Evolutionary conservation across 192 early-diverging fungal genomes (phyloP).

Genomic region (Spizellomyces sp.): DNA sequence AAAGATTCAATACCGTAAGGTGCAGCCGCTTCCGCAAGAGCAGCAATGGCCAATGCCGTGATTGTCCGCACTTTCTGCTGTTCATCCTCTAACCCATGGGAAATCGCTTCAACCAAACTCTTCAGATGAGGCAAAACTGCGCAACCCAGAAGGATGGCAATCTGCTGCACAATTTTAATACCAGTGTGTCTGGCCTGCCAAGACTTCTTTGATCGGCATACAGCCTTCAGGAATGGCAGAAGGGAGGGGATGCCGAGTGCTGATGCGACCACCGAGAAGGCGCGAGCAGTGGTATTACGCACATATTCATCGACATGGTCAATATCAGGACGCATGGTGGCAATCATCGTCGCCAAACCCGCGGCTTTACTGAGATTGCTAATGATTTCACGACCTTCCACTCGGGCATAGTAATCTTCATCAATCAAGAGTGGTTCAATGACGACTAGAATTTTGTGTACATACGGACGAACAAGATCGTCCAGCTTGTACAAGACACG

Average conservation of each 20-base stretch:
- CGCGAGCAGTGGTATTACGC: slow-evolving; percentile 95
- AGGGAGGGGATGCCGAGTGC: slow-evolving; percentile 92
- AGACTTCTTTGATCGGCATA: slow-evolving; percentile 91
- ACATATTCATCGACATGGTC: slow-evolving; percentile 98
- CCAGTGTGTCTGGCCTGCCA: slow-evolving; percentile 99
- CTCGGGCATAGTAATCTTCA: slow-evolving; percentile 95
- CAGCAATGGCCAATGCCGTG: slow-evolving; percentile 90
- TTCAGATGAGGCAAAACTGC: slow-evolving; percentile 94
- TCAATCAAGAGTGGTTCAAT: slow-evolving; percentile 98
- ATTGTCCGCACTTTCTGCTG: slow-evolving; percentile 96
- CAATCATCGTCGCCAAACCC: slow-evolving; percentile 96
- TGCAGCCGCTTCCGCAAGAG: slow-evolving; percentile 93
- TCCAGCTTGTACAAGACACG: slow-evolving; percentile 95
- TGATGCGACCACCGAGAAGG: slow-evolving; percentile 95
- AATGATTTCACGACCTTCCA: slow-evolving; percentile 98
- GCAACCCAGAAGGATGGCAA: slow-evolving; percentile 91
- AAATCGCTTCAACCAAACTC: slow-evolving; percentile 89
- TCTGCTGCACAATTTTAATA: slow-evolving; percentile 96
- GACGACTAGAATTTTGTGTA: slow-evolving; percentile 98
- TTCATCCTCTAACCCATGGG: slow-evolving; percentile 90
- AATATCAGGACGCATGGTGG: slow-evolving; percentile 99
- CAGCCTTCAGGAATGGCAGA: slow-evolving; percentile 94
- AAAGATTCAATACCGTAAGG: slow-evolving; percentile 99
- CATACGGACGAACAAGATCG: slow-evolving; percentile 92
- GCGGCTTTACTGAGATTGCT: slow-evolving; percentile 96